phyloP scores from a whole-genome alignment of 2,329 filamentous ascomycete genomes.

The Bisporella sp. region DNA sequence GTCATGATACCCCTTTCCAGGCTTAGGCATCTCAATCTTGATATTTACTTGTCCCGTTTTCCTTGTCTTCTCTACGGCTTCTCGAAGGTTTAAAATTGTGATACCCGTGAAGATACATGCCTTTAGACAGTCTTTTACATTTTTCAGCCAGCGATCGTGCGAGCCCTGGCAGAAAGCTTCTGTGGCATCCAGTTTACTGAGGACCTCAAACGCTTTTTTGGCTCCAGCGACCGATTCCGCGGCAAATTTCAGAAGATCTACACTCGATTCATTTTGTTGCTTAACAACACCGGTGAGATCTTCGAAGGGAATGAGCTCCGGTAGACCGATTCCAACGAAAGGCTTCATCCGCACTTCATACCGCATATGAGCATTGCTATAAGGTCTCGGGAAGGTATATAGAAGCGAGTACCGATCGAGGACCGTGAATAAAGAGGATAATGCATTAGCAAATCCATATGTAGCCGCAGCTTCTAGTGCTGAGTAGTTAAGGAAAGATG shows the following conservation, averaged over 20 bases:
- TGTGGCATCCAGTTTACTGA: conserved; percentile 43
- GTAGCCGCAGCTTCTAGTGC: conserved; percentile 60
- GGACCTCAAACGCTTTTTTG: conserved; percentile 48
- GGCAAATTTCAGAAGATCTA: conserved; percentile 28
- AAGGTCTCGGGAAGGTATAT: conserved; percentile 36
- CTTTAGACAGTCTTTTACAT: conserved; percentile 54
- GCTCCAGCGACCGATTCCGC: conserved; percentile 27
- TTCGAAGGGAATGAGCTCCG: conserved; percentile 48
- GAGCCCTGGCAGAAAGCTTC: conserved; percentile 50
- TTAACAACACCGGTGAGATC: conserved; percentile 40
- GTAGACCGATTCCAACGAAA: conserved; percentile 52
- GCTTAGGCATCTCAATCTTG: conserved; percentile 44
- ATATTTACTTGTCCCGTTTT: conserved; percentile 27
- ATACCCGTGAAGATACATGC: conserved; percentile 67
- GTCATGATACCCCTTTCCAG: conserved; percentile 51
- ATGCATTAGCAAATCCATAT: conserved; percentile 42
- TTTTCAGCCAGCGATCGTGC: conserved; percentile 54
- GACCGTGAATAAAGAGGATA: conserved; percentile 46
- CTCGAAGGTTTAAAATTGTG: conserved; percentile 53
- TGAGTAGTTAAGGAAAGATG: conserved; percentile 50
- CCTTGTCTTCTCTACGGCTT: conserved; percentile 38
- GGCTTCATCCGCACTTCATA: conserved; percentile 68
- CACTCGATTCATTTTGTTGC: conserved; percentile 31
- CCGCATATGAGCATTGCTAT: conserved; percentile 48
- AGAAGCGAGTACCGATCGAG: conserved; percentile 34